Base-by-base conservation (phyloP, 192 early-diverging fungal genomes). In the Backusella liffmaniae region DNA sequence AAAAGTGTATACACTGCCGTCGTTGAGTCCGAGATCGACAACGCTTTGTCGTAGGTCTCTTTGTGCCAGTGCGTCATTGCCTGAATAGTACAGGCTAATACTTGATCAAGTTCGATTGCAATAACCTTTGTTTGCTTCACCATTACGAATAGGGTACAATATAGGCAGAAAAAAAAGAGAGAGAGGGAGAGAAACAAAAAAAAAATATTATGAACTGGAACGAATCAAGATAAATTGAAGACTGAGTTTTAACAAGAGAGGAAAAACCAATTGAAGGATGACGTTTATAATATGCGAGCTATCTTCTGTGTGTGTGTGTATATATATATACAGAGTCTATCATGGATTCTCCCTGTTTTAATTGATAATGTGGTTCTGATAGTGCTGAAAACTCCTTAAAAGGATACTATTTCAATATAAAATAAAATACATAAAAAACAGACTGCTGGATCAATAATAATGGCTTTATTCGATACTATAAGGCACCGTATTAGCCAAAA, bases 51-150 rank as follows among this genome's bases (percentile, higher is more conserved):
- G 59, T 86, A 89, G 21, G 73, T 80, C 36, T 81, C 86, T 70
- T 89, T 90, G 75, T 90, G 88, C 71, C 83, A 90, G 18, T 86
- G 76, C 23, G 84, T 83, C 16, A 90, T 79, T 7, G 87, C 87
- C 30, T 84, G 74, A 6, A 82, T 56, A 6, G 87, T 88, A 46
- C 80, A 77, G 34, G 83, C 80, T 10, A 90, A 82, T 56, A 86
- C 86, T 62, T 88, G 83, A 73, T 90, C 89, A 37, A 90, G 73
- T 75, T 90, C 83, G 44, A 85, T 79, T 51, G 86, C 86, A 66
- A 88, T 70, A 16, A 65, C 68, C 62, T 71, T 70, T 12, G 56
- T 62, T 29, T 62, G 56, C 56, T 62, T 62, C 56, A 62, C 56
- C 56, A 62, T 62, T 26, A 12, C 26, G 23, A 62, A 62, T 62